Percentiles rank a stretch among this genome's conserved stretches.
phyloP scores from a whole-genome alignment of 2,329 filamentous ascomycete genomes.

The Metarhizium album region DNA sequence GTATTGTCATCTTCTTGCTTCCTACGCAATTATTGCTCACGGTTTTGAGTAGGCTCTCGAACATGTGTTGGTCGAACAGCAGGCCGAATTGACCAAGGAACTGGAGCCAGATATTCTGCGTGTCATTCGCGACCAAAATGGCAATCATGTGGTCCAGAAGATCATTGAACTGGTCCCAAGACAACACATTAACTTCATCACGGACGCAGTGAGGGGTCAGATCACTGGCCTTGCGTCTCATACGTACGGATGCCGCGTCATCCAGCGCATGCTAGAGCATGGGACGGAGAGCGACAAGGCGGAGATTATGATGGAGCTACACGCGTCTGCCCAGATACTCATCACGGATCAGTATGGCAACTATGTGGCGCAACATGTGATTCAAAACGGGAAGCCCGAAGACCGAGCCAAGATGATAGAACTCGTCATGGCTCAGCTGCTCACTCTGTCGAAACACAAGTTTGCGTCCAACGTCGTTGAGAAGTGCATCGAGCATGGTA shows the following conservation, averaged over 20 bases:
- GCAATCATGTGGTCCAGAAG: constrained; percentile 95
- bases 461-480: constrained; percentile 97
- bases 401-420: constrained; percentile 65
- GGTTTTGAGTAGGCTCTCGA: constrained; percentile 61
- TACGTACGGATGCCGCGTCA: constrained; percentile 80
- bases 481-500: constrained; percentile 70
- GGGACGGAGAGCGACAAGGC: constrained; percentile 62
- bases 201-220: constrained; percentile 66
- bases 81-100: constrained; percentile 73
- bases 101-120: constrained; percentile 64
- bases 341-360: constrained; percentile 88
- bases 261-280: constrained; percentile 83
- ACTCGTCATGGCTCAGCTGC: constrained; percentile 59
- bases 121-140: constrained; percentile 78
- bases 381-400: constrained; percentile 62
- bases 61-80: constrained; percentile 84
- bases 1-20: constrained; percentile 27
- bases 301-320: constrained; percentile 68
- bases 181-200: constrained; percentile 74
- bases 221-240: constrained; percentile 67
- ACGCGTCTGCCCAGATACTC: constrained; percentile 57
- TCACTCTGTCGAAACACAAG: constrained; percentile 83
- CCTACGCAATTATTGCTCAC: constrained; percentile 10
- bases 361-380: constrained; percentile 90
- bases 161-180: constrained; percentile 72